These are phyloP conservation scores for Kokia cookei DNA, from an alignment of 441 rosid species.

Conservation along the genomic window DNA sequence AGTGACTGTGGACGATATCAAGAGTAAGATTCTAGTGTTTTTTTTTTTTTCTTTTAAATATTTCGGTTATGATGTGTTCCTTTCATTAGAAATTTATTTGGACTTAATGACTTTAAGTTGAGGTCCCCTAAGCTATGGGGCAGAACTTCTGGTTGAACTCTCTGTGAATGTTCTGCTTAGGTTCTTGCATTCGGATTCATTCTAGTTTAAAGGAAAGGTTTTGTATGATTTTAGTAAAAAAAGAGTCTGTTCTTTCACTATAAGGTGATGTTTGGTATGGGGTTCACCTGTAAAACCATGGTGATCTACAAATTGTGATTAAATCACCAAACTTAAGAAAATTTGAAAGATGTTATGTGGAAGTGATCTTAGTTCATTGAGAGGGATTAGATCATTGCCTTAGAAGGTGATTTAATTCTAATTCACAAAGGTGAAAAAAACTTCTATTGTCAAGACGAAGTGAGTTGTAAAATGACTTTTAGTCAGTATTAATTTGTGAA, in stretches of 20 bases:
- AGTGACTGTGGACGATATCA: slow-evolving; percentile 62
- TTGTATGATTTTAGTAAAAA: too few relatives aligned
- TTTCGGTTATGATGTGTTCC: neutral
- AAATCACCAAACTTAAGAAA: neutral
- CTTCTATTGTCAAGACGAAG: neutral
- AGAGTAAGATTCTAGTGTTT: slow-evolving; percentile 34
- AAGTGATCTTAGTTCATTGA: neutral
- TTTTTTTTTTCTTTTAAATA: neutral
- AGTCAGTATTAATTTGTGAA: neutral
- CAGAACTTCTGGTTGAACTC: too few relatives aligned
- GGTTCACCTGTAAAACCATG: neutral
- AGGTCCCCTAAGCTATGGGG: too few relatives aligned
- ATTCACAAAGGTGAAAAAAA: neutral
- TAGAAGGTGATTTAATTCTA: neutral
- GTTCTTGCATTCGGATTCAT: too few relatives aligned
- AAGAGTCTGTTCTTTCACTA: too few relatives aligned
- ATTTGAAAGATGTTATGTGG: neutral
- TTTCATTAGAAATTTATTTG: too few relatives aligned
- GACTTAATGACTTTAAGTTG: too few relatives aligned
- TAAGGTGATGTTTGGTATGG: too few relatives aligned
- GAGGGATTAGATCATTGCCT: neutral
- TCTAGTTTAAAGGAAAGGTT: too few relatives aligned
- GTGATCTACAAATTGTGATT: neutral
- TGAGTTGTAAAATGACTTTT: neutral
- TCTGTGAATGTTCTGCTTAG: too few relatives aligned